Base-by-base conservation (phyloP, 768 basidiomycete genomes). In the Naematelia encephala region DNA sequence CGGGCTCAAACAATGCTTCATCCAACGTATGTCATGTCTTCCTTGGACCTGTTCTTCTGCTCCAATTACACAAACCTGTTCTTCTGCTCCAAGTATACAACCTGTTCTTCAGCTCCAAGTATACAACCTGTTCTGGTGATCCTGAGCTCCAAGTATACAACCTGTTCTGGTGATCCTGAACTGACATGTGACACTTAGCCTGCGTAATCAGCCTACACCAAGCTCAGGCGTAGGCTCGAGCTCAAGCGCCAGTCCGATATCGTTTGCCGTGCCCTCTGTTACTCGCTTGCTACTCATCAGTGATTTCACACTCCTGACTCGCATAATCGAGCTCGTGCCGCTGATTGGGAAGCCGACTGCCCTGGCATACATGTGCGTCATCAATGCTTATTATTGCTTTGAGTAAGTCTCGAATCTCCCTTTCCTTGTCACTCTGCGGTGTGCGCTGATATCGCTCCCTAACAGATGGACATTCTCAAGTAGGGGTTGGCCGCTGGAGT, bases 351-450 rank as follows among this genome's bases (percentile, higher is more conserved):
- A 61, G 34, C 46, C 55, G 25, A 28, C 61, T 12, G 61, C 69
- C 10, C 67, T 72, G 23, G 30, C 43, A 11, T 78, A 76, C 60
- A 71, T 74, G 60, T 68, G 68, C 54, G 60, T 72, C 47, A 69
- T 76, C 43, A 68, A 75, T 51, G 57, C 69, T 10, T 78, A 66
- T 59, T 76, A 78, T 54, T 75, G 62, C 62, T 78, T 75, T 56
- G 73, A 75, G 71, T 71, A 49, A 62, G 72, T 61, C 29, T 34
- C 11, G 21, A 25, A n/a, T 8, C 49, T 16, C 29, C 12, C 57
- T 10, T 25, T n/a, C 14, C 8, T 51, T n/a, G n/a, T n/a, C n/a
- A n/a, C n/a, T n/a, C n/a, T n/a, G n/a, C n/a, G n/a, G n/a, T n/a
- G n/a, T n/a, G 2, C 22, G 52, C 57, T 59, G 53, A 60, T 42